Evolutionary conservation across 495 filamentous ascomycete species (phyloP), one percentile per base, ranked within the genome.

Genomic region (Neurospora pannonica): DNA sequence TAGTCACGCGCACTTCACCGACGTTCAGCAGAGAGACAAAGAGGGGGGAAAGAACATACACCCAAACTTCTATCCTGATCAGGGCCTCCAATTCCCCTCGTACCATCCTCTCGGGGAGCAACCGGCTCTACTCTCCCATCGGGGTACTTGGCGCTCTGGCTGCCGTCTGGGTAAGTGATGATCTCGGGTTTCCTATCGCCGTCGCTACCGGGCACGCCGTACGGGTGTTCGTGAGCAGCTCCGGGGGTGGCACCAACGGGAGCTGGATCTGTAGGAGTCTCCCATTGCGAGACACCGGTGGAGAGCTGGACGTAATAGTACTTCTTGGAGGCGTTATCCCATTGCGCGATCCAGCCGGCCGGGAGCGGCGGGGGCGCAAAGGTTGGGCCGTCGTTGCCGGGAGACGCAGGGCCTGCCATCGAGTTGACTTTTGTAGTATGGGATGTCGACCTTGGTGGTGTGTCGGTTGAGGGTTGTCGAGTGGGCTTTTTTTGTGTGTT

Each of bases 301-400:
- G 90, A 87, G 43, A 92, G 85, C 76, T 94, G 91, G 38, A 95
- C 93, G 78, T 87, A 95, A 80, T 95, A 95, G 82, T 94, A 95
- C 79, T 91, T 90, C 62, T 89, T 88, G 71, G 87, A 89, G 62
- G 85, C 79, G 70, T 89, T 90, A 79, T 95, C 93, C 92, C 93
- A 94, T 81, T 95, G 93, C 24, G 93, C 91, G 75, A 94, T 92
- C 92, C 92, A 94, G 75, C 92, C 92, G n/a, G 89, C 83, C 19
- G 92, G 91, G 31, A 93, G 86, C 71, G 83, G 86, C 38, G 92
- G 92, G 71, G 91, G 92, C 72, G 90, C 88, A 75, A 88, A 91
- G 34, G 89, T 91, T 72, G 92, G 92, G 71, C 92, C 92, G 80
- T 89, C 89, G 78, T 88, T 88, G 78, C 89, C 88, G 46, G 89